Evolutionary conservation across 306 rosid genomes (phyloP), one percentile per base, ranked within the genome.

Genomic region (Rosa chinensis): DNA sequence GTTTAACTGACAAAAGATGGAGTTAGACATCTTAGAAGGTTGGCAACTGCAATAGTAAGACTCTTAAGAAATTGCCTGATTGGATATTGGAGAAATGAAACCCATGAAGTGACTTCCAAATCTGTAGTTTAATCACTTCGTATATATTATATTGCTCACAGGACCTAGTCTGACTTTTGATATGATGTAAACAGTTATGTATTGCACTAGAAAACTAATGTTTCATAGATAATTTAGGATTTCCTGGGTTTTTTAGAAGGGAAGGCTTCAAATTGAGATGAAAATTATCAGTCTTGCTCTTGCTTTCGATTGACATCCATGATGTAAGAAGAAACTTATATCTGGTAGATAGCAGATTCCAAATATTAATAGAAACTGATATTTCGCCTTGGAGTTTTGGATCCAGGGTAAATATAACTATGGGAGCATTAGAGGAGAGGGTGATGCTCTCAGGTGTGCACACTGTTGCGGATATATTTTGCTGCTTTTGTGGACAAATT

Each of bases 401-500:
- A 32, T 32, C 44, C 85, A 92, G 98, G 56, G 96, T 92, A 80
- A 94, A 92, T 80, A 80, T 86, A 76, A 82, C 85, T 35, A 66
- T 72, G 13, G 98, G 98, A 74, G 82, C 79, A 45, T 80, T 76
- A 13, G 97, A 89, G 87, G 94, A 92, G 81, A 89, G 97, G 87
- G 2, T 66, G 83, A 94, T 94, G 97, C 83, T 88, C 42, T 94
- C 98, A 14, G 97, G 98, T 81, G 44, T 87, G 79, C 98, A 92
- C 83, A 88, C 89, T 32, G 97, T 94, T 61, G 90, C 88, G 1
- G 98, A 94, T 74, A 86, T 89, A 66, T 92, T 90, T 89, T 94
- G 97, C 86, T 94, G 98, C 86, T 81, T 80, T 64, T 94, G 98
- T 78, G 97, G 98, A 67, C 97, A 94, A 80, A 92, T 90, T 39